Evolutionary conservation across 2,329 filamentous ascomycete genomes (phyloP).

Genomic region (Xylaria digitata): DNA sequence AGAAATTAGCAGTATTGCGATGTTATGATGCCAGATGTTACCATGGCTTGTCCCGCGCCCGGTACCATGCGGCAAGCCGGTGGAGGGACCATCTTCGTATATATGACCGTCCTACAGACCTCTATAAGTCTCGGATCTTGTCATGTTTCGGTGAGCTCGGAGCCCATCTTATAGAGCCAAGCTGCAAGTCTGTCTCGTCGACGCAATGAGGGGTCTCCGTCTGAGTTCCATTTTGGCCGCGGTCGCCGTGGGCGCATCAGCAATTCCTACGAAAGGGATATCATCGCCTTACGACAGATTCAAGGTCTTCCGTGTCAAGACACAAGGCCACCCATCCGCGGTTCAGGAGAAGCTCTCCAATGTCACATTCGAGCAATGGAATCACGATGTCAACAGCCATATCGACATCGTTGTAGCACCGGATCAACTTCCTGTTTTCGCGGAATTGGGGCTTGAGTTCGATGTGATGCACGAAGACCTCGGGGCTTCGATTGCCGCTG

Average conservation of each 20-base stretch:
- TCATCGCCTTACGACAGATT: slow-evolving; percentile 56
- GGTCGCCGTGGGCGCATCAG: slow-evolving; percentile 10
- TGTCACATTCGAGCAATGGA: slow-evolving; percentile 42
- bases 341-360: slow-evolving; percentile 51
- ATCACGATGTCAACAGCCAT: slow-evolving; percentile 40
- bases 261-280: slow-evolving; percentile 1
- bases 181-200: background rate
- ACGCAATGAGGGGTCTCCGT: slow-evolving; percentile 16
- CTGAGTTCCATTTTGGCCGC: background rate
- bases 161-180: background rate
- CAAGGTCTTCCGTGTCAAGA: slow-evolving; percentile 59
- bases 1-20: slow-evolving; percentile 31
- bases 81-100: background rate
- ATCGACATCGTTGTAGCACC: slow-evolving; percentile 52
- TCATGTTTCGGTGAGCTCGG: background rate
- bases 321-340: slow-evolving; percentile 53
- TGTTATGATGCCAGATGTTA: slow-evolving; percentile 34
- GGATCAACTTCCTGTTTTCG: slow-evolving; percentile 46
- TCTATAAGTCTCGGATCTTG: background rate
- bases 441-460: slow-evolving; percentile 48
- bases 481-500: slow-evolving; percentile 47
- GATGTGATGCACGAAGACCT: slow-evolving; percentile 49
- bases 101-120: background rate
- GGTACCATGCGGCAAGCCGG: background rate
- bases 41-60: slow-evolving; percentile 18